Evolutionary conservation across 2,329 filamentous ascomycete species (phyloP).

Genomic region (Fonsecaea erecta): DNA sequence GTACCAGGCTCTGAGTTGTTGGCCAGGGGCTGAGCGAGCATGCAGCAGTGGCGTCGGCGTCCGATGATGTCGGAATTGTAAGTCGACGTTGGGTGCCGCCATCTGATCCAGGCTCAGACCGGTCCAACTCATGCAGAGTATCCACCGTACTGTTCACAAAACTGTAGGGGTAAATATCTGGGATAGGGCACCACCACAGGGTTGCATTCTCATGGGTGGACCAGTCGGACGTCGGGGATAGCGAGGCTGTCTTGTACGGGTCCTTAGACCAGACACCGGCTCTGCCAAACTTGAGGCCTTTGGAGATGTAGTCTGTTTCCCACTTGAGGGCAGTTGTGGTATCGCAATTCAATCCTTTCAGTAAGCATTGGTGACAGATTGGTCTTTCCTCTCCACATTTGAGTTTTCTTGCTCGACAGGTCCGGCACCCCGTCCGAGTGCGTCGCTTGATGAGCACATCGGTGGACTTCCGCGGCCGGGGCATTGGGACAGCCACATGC

Average conservation of each 20-base stretch:
- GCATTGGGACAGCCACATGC: constrained; percentile 36
- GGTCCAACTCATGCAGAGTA: constrained; percentile 6
- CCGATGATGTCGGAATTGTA: background rate
- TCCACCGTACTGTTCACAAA: constrained; percentile 21
- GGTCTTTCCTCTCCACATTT: constrained; percentile 49
- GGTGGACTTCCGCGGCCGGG: constrained; percentile 20
- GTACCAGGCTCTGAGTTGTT: background rate
- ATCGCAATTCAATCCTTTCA: constrained; percentile 44
- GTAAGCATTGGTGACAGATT: constrained; percentile 44
- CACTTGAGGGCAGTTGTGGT: constrained; percentile 18
- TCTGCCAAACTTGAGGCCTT: constrained; percentile 20
- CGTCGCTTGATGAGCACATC: constrained; percentile 19
- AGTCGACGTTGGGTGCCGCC: background rate
- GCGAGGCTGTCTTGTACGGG: constrained; percentile 12
- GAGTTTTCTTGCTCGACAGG: constrained; percentile 49
- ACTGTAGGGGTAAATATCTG: constrained; percentile 17
- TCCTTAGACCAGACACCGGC: constrained; percentile 23
- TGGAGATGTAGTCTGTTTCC: constrained; percentile 21
- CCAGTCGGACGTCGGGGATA: background rate
- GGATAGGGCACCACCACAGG: constrained; percentile 16
- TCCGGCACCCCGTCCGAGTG: constrained; percentile 48
- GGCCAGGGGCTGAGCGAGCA: constrained; percentile 13
- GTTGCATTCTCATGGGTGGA: background rate
- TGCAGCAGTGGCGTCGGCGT: background rate
- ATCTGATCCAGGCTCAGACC: background rate